Percentiles rank a stretch among this genome's conserved stretches.
These are phyloP conservation scores for Chlamydomonas sphaeroides DNA, from an alignment of 139 green algal species.

Conservation along the genomic window DNA sequence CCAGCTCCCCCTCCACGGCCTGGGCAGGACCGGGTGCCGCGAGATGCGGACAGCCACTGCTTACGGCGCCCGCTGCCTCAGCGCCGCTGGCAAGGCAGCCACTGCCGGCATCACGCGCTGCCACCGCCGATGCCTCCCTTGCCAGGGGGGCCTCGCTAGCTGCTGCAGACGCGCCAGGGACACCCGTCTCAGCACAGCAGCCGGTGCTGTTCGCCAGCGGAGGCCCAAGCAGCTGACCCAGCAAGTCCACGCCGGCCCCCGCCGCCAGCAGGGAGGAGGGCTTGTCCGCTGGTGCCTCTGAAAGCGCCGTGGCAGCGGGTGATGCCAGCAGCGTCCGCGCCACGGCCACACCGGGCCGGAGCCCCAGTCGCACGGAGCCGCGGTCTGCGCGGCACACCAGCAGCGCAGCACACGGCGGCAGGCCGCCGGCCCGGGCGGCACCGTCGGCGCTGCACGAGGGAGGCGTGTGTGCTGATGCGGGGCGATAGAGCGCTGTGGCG, in stretches of 20 bases:
- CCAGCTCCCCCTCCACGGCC: background rate
- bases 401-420: background rate
- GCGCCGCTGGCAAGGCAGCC: background rate
- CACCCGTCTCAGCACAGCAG: no score
- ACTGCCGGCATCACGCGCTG: background rate
- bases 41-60: no score
- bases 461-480: background rate
- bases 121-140: background rate
- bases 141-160: no score
- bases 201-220: no score
- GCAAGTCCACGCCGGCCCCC: no score
- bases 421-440: no score
- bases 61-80: background rate
- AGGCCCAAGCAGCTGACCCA: no score
- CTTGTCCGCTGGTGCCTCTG: background rate
- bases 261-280: no score
- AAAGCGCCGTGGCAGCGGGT: background rate
- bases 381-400: slow-evolving; percentile 11
- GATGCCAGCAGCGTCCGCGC: background rate
- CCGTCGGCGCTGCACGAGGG: no score
- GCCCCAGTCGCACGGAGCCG: slow-evolving; percentile 10
- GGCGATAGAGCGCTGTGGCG: background rate
- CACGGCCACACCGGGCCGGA: slow-evolving; percentile 4
- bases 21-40: no score
- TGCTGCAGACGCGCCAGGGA: no score